These are phyloP conservation scores for Harringtonia aguacate DNA, from an alignment of 2,329 filamentous ascomycete species.

Conservation along the genomic window DNA sequence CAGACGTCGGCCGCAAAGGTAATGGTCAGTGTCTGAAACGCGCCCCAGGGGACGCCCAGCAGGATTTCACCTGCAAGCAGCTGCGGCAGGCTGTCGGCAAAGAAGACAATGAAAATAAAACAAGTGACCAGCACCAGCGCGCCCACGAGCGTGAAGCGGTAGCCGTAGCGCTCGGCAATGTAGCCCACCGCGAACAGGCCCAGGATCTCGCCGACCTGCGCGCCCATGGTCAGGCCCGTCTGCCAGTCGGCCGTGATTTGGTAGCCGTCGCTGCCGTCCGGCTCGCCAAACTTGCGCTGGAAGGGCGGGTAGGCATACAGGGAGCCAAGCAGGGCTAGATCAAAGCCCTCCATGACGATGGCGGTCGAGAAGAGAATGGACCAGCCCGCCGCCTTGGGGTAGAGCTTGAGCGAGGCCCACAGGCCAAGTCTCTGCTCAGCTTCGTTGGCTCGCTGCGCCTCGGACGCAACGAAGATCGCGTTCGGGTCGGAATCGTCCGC, in stretches of 20 bases:
- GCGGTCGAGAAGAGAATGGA: constrained; percentile 76
- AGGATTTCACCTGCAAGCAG: constrained; percentile 52
- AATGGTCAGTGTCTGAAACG: constrained; percentile 32
- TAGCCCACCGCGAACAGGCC: constrained; percentile 57
- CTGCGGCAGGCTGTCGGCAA: constrained; percentile 46
- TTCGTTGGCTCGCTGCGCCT: too few relatives aligned
- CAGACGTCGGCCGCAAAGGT: constrained; percentile 65
- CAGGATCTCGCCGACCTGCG: constrained; percentile 52
- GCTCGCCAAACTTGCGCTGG: constrained; percentile 45
- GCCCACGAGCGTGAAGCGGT: constrained; percentile 51
- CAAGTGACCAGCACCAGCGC: constrained; percentile 42
- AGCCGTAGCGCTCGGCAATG: constrained; percentile 57
- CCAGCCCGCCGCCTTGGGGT: constrained; percentile 80
- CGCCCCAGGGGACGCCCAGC: constrained; percentile 41
- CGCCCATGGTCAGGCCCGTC: constrained; percentile 44
- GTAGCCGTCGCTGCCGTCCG: constrained; percentile 30
- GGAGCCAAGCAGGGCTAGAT: constrained; percentile 71
- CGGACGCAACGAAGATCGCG: too few relatives aligned
- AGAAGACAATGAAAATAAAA: constrained; percentile 56
- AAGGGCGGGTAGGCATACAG: constrained; percentile 48
- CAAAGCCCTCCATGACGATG: constrained; percentile 87
- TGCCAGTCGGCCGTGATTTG: constrained; percentile 53
- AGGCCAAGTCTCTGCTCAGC: too few relatives aligned
- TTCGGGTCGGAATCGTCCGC: too few relatives aligned
- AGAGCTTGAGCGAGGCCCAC: too few relatives aligned